A percentile compares a stretch with the other conserved stretches of the same genome.
Conservation (phyloP, 2,329 filamentous ascomycete species). For the Penicillium thymicola region DNA sequence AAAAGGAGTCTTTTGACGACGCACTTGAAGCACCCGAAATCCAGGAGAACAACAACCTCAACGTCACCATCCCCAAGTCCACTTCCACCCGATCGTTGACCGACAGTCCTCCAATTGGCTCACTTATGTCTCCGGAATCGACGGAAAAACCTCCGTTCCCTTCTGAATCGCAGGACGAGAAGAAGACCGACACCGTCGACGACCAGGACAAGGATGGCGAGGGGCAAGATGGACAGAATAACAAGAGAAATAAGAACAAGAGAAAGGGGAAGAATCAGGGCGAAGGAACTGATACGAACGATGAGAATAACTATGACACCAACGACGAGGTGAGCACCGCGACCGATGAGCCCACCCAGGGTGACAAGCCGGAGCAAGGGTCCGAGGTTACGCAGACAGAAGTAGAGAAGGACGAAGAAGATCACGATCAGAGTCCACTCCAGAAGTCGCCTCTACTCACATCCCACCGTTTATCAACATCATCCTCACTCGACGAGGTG, state of each 20-base stretch:
- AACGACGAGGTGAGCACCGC: constrained; percentile 13
- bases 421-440: constrained; percentile 33
- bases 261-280: constrained; percentile 2
- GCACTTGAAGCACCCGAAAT: constrained; percentile 52
- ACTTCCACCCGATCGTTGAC: constrained; percentile 63
- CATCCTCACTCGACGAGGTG: constrained; percentile 60
- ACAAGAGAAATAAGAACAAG: constrained; percentile 13
- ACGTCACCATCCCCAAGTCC: constrained; percentile 33
- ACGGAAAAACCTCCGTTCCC: constrained; percentile 32
- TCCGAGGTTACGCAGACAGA: constrained; percentile 7
- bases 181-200: constrained; percentile 14
- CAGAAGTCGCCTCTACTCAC: constrained; percentile 54
- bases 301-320: constrained; percentile 15
- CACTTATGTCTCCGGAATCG: constrained; percentile 36
- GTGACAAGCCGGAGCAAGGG: constrained; percentile 9
- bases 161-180: constrained; percentile 27
- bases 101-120: constrained; percentile 42
- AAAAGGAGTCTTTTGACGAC: constrained; percentile 78
- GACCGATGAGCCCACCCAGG: constrained; percentile 24
- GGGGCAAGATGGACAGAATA: constrained; percentile 6
- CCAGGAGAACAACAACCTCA: constrained; percentile 23
- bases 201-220: neutral
- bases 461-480: constrained; percentile 53
- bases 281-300: constrained; percentile 1
- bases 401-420: constrained; percentile 16